Evolutionary conservation across 306 rosid genomes (phyloP).

Genomic region (Cicer cuneatum): DNA sequence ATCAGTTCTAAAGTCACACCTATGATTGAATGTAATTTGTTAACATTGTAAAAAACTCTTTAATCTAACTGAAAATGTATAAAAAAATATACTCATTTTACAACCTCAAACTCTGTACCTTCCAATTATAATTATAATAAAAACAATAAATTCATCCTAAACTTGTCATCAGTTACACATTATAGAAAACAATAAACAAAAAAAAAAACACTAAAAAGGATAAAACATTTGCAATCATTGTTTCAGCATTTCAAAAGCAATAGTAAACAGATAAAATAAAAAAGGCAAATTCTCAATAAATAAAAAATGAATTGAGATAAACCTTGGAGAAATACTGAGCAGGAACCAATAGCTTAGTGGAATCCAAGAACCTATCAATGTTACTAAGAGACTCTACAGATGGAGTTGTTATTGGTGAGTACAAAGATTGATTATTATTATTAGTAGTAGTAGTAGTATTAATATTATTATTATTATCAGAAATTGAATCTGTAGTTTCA

Average conservation of each 20-base stretch:
- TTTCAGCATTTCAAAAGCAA: conserved; percentile 25
- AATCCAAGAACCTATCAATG: conserved; percentile 76
- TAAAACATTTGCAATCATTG: conserved; percentile 12
- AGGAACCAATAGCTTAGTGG: conserved; percentile 69
- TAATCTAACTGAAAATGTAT: no score
- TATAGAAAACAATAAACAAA: conserved; percentile 6
- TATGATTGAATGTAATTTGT: no score
- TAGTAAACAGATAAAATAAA: no score
- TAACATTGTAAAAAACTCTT: no score
- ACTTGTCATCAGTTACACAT: not conserved
- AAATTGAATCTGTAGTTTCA: conserved; percentile 51
- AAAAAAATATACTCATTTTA: not conserved
- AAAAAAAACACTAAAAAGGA: conserved; percentile 7
- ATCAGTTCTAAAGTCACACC: no score
- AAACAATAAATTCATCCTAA: not conserved
- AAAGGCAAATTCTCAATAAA: no score
- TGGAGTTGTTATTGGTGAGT: conserved; percentile 34
- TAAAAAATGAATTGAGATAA: not conserved
- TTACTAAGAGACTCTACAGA: conserved; percentile 56
- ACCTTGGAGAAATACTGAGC: conserved; percentile 89
- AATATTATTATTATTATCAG: conserved; percentile 31
- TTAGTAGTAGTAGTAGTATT: conserved; percentile 26
- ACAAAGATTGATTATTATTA: conserved; percentile 38
- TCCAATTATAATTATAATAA: not conserved
- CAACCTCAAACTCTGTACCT: not conserved